Evolutionary conservation across 164 flowering plant genomes (phyloP).

Genomic region (Stephania japonica): DNA sequence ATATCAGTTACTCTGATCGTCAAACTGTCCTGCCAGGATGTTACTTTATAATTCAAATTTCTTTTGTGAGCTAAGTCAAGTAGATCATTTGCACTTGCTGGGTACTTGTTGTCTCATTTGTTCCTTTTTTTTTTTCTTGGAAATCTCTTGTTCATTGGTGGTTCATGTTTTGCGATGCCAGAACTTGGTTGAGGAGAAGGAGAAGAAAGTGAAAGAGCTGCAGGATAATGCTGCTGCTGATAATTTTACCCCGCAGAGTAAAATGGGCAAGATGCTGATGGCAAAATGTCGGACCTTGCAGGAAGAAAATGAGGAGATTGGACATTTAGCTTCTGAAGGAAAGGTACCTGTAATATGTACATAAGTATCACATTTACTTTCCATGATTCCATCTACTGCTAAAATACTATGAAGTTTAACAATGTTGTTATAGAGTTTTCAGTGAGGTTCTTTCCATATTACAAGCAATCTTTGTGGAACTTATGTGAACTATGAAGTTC

Average conservation of each 20-base stretch:
- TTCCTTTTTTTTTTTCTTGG: not conserved
- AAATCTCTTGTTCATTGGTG: not conserved
- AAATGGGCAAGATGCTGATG: conserved; percentile 96
- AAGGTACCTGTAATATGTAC: conserved; percentile 45
- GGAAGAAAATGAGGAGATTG: conserved; percentile 98
- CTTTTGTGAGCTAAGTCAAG: not conserved
- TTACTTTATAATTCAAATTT: not conserved
- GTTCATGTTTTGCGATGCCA: conserved; percentile 19
- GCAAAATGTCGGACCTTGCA: conserved; percentile 91
- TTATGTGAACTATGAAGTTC: too few relatives aligned
- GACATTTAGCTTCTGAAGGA: conserved; percentile 87
- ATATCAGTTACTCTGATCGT: not conserved
- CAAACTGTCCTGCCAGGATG: not conserved
- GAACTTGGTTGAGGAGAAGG: conserved; percentile 97
- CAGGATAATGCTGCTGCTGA: conserved; percentile 87
- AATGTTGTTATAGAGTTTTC: not conserved
- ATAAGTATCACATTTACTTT: not conserved
- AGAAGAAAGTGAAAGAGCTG: conserved; percentile 87
- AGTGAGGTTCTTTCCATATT: not conserved
- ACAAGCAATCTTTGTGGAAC: not conserved
- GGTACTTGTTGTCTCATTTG: not conserved
- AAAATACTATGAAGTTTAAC: too few relatives aligned
- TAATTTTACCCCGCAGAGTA: conserved; percentile 84
- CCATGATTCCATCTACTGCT: too few relatives aligned
- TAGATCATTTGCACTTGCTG: not conserved